phyloP scores from a whole-genome alignment of 306 rosid genomes.

The Cyamopsis tetragonoloba region DNA sequence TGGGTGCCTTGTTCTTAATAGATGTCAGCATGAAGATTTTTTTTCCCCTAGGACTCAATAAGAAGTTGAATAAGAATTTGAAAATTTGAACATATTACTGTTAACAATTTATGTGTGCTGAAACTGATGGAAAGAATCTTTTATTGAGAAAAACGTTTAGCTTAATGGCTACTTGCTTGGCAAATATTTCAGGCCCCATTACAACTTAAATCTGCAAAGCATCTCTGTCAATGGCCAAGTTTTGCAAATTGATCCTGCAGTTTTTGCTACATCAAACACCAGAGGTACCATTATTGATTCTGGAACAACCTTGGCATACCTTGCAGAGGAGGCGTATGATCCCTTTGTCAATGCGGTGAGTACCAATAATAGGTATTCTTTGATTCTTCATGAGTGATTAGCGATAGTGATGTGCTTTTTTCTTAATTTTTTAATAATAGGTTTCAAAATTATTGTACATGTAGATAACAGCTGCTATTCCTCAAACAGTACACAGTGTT shows the following conservation, averaged over 20 bases:
- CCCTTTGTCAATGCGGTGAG: slow-evolving; percentile 73
- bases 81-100: background rate
- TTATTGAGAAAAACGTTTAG: background rate
- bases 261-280: slow-evolving; percentile 62
- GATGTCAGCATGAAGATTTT: background rate
- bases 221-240: slow-evolving; percentile 72
- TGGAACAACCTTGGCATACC: slow-evolving; percentile 93
- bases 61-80: background rate
- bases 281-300: slow-evolving; percentile 87
- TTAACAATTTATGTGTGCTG: background rate
- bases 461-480: slow-evolving; percentile 53
- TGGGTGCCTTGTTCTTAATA: background rate
- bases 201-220: slow-evolving; percentile 77
- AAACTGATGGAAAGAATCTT: background rate
- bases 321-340: slow-evolving; percentile 67
- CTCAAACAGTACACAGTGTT: slow-evolving; percentile 51
- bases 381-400: background rate
- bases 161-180: slow-evolving; percentile 19
- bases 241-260: slow-evolving; percentile 50
- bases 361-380: slow-evolving; percentile 12
- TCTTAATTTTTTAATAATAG: background rate
- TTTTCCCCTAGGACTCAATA: background rate
- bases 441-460: background rate
- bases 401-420: slow-evolving; percentile 7
- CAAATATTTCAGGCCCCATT: slow-evolving; percentile 75